A percentile compares a stretch with the other conserved stretches of the same genome.
Conservation (phyloP, 179 eudicot genomes). For the Spinacia oleracea region DNA sequence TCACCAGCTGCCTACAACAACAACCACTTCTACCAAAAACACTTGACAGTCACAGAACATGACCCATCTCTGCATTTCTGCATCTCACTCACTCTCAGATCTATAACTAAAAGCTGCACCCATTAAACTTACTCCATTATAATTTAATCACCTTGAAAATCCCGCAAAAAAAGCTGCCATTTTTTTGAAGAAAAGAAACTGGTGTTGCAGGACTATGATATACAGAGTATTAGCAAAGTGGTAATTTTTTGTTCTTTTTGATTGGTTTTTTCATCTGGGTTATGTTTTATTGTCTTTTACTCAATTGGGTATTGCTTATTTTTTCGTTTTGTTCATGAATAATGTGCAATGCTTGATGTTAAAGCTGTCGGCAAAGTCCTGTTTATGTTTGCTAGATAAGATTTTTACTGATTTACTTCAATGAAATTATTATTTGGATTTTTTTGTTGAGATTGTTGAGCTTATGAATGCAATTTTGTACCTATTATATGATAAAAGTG, state of each 20-base stretch:
- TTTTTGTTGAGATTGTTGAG: not conserved
- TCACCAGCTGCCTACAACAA: not conserved
- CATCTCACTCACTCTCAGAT: slow-evolving; percentile 16
- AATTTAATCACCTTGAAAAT: not conserved
- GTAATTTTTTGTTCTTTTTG: slow-evolving; percentile 23
- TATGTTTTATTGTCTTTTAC: not conserved
- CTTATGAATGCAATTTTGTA: not conserved
- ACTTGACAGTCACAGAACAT: slow-evolving; percentile 17
- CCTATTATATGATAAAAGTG: not conserved
- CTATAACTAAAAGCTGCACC: slow-evolving; percentile 2
- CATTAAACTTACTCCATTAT: not conserved
- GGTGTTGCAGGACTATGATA: not conserved
- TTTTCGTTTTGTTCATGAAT: not conserved
- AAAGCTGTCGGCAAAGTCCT: not conserved
- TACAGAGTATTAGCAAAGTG: slow-evolving; percentile 24
- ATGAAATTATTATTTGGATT: not conserved
- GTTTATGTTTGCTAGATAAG: not conserved
- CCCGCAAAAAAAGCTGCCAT: not conserved
- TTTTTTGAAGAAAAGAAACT: not conserved
- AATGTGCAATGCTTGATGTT: not conserved
- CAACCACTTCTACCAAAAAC: slow-evolving; percentile 16
- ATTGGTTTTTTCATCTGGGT: slow-evolving; percentile 21
- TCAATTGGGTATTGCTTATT: slow-evolving; percentile 19
- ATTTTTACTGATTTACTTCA: not conserved
- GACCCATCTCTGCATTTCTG: too few relatives aligned